phyloP scores from a whole-genome alignment of 306 rosid genomes.

The Lithocarpus polystachyus region DNA sequence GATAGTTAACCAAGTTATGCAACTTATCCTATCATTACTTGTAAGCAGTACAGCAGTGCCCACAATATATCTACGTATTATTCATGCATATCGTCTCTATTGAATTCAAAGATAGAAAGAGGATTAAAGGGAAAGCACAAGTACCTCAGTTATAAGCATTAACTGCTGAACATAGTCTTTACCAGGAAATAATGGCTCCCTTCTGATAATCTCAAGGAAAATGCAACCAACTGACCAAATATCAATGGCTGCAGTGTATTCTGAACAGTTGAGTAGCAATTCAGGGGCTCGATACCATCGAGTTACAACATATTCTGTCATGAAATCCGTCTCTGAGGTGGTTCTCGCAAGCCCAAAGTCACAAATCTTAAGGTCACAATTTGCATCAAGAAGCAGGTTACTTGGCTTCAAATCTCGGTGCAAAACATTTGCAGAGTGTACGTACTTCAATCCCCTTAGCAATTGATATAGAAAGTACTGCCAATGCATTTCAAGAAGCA shows the following conservation, averaged over 20 bases:
- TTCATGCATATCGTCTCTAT: background rate
- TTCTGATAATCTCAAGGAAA: conserved; percentile 58
- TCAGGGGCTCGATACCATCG: conserved; percentile 81
- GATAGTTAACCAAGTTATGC: background rate
- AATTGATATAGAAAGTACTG: conserved; percentile 67
- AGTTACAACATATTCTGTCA: conserved; percentile 75
- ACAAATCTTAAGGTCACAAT: conserved; percentile 71
- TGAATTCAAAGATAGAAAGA: background rate
- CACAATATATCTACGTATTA: background rate
- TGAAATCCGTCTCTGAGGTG: conserved; percentile 71
- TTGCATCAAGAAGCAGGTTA: conserved; percentile 60
- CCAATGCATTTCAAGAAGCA: conserved; percentile 15
- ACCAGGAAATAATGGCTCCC: conserved; percentile 71
- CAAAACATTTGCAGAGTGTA: conserved; percentile 71
- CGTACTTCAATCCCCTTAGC: conserved; percentile 63
- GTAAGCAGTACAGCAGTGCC: too few relatives aligned
- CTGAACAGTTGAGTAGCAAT: conserved; percentile 61
- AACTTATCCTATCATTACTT: background rate
- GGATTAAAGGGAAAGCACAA: background rate
- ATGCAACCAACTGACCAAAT: conserved; percentile 77
- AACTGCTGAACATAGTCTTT: conserved; percentile 72
- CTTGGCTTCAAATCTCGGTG: conserved; percentile 77
- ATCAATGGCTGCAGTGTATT: conserved; percentile 72
- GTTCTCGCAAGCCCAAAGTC: conserved; percentile 85
- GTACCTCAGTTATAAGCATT: conserved; percentile 63